Conservation (phyloP, 805 yeast genomes). For the Kazachstania kunashirensis region DNA sequence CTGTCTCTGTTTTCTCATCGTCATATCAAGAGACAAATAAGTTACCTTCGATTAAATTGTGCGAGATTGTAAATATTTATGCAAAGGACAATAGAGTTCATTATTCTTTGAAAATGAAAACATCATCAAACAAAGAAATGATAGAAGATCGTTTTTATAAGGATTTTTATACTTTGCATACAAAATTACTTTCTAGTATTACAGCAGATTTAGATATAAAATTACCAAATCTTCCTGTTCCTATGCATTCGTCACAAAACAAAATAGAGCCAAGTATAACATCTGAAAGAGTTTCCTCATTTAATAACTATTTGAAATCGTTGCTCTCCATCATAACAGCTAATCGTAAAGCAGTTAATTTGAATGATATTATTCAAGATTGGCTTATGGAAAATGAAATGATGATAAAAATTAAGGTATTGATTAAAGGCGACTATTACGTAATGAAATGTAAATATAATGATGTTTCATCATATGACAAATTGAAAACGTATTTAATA, state of each 20-base stretch:
- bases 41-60: background rate
- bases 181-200: constrained; percentile 5
- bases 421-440: constrained; percentile 16
- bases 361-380: constrained; percentile 4
- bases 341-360: background rate
- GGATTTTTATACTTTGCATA: constrained; percentile 19
- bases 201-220: background rate
- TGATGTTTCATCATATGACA: constrained; percentile 9
- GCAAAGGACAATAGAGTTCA: constrained; percentile 10
- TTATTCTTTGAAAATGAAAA: constrained; percentile 12
- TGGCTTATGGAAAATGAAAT: constrained; percentile 6
- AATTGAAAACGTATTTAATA: constrained; percentile 6
- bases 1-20: constrained; percentile 4
- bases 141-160: constrained; percentile 12
- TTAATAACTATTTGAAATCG: constrained; percentile 6
- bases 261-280: background rate
- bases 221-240: constrained; percentile 11
- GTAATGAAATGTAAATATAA: constrained; percentile 11
- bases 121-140: constrained; percentile 7
- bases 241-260: background rate
- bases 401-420: constrained; percentile 15
- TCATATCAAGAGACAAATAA: background rate
- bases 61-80: constrained; percentile 9
- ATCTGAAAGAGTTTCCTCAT: constrained; percentile 7
- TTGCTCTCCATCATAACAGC: background rate